phyloP scores from a whole-genome alignment of 1,284 basidiomycete species.

The Mycena citricolor region DNA sequence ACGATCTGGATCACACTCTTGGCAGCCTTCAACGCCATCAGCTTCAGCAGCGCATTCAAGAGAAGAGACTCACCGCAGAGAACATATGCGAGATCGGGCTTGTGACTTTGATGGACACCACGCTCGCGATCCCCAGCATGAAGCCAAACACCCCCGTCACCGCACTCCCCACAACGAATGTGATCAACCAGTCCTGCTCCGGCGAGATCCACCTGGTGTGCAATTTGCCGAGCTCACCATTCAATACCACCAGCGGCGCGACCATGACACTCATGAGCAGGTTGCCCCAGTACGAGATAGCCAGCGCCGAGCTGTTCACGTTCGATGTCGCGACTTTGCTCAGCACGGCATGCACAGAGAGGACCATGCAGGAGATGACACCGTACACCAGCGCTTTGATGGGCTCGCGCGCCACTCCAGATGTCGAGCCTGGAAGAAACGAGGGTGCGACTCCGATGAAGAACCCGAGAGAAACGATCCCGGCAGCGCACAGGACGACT shows the following conservation, averaged over 20 bases:
- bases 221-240: neutral
- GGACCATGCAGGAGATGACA: constrained; percentile 2
- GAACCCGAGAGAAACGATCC: constrained; percentile 4
- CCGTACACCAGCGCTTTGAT: constrained; percentile 1
- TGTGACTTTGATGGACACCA: constrained; percentile 6
- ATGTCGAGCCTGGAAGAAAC: neutral
- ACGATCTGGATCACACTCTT: constrained; percentile 4
- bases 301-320: neutral
- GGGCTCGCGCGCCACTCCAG: neutral
- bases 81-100: constrained; percentile 7
- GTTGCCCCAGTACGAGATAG: constrained; percentile 6
- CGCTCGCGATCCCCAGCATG: constrained; percentile 3
- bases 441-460: constrained; percentile 1
- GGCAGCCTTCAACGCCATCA: neutral
- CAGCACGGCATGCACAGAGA: neutral
- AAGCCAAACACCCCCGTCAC: constrained; percentile 2
- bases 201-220: neutral
- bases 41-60: neutral
- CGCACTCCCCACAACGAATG: constrained; percentile 1
- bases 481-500: neutral
- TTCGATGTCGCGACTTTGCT: constrained; percentile 4
- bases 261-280: neutral
- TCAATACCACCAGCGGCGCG: constrained; percentile 1
- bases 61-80: neutral
- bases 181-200: constrained; percentile 1